Conservation (phyloP, 2,329 filamentous ascomycete species). For the Neofusicoccum laricinum region DNA sequence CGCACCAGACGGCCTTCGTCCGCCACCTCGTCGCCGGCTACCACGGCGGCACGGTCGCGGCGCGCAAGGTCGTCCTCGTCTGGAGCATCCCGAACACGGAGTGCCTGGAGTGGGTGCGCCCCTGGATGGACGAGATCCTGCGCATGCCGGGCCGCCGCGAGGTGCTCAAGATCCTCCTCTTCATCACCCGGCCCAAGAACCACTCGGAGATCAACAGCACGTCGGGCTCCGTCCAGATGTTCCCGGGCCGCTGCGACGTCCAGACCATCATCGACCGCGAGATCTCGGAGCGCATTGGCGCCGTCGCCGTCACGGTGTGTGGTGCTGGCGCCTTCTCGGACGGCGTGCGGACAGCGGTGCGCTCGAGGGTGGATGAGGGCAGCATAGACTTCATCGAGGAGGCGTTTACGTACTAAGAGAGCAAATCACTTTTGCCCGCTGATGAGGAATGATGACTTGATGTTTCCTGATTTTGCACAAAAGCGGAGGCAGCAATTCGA, state of each 20-base stretch:
- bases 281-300: constrained; percentile 54
- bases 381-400: constrained; percentile 63
- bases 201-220: constrained; percentile 53
- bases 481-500: constrained; percentile 3
- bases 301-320: constrained; percentile 61
- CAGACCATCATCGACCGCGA: constrained; percentile 57
- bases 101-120: constrained; percentile 60
- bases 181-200: constrained; percentile 59
- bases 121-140: constrained; percentile 65
- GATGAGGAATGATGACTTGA: constrained; percentile 8
- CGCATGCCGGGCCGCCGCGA: constrained; percentile 58
- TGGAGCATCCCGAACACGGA: constrained; percentile 77
- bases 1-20: constrained; percentile 73
- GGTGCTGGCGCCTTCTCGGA: constrained; percentile 63
- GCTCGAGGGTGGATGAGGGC: constrained; percentile 51
- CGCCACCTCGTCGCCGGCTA: constrained; percentile 69
- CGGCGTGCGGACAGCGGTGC: constrained; percentile 55
- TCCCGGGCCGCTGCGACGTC: constrained; percentile 57
- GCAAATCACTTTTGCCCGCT: background rate
- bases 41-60: constrained; percentile 66
- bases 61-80: constrained; percentile 69
- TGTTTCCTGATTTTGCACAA: constrained; percentile 12
- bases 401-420: constrained; percentile 59
- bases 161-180: constrained; percentile 59
- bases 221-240: constrained; percentile 61